phyloP scores from a whole-genome alignment of 2,329 filamentous ascomycete species.

The Coniochaeta sp. region DNA sequence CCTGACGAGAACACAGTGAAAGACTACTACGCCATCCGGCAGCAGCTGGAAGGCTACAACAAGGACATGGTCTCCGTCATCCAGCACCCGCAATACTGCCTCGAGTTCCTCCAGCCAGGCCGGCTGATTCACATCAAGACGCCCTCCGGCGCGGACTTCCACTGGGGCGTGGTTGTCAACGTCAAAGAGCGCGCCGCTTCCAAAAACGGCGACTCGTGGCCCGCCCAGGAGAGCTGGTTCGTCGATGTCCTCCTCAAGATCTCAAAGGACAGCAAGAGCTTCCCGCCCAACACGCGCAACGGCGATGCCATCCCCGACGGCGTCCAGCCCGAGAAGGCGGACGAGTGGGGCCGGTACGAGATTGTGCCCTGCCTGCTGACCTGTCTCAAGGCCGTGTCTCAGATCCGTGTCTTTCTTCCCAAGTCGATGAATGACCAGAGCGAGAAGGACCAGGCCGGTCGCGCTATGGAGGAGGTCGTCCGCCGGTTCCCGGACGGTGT shows the following conservation, averaged over 20 bases:
- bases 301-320: conserved; percentile 52
- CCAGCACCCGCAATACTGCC: conserved; percentile 79
- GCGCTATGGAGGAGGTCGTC: conserved; percentile 69
- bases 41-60: conserved; percentile 74
- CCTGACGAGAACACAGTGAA: conserved; percentile 82
- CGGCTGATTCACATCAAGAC: conserved; percentile 82
- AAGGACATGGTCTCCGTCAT: conserved; percentile 89
- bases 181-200: conserved; percentile 56
- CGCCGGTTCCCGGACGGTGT: conserved; percentile 89
- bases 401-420: conserved; percentile 76
- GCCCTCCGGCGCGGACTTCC: conserved; percentile 69
- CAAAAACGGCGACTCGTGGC: conserved; percentile 59
- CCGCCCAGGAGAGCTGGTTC: conserved; percentile 70
- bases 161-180: conserved; percentile 86
- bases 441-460: conserved; percentile 60
- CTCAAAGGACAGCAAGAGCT: conserved; percentile 40
- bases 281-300: conserved; percentile 16
- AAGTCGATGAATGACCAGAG: conserved; percentile 57
- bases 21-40: conserved; percentile 86
- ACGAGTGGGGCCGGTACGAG: conserved; percentile 65
- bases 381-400: conserved; percentile 76
- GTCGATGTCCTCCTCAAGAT: conserved; percentile 72
- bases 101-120: conserved; percentile 81
- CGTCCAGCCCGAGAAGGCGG: conserved; percentile 51
- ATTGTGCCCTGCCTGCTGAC: conserved; percentile 80